phyloP scores from a whole-genome alignment of 2,329 filamentous ascomycete genomes.

The Pseudogymnoascus sp. region DNA sequence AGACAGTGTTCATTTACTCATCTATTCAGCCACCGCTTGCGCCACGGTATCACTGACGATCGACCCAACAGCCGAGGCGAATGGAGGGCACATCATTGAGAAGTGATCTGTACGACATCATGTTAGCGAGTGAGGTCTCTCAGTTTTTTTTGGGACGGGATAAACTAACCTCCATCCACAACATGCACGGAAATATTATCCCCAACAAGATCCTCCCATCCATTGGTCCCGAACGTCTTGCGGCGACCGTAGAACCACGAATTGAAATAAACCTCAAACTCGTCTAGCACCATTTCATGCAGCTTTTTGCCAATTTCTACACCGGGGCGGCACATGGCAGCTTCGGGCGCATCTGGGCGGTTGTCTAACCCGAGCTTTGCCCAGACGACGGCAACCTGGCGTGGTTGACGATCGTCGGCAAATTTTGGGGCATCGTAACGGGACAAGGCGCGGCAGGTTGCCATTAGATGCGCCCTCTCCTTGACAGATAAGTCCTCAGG shows the following conservation, averaged over 20 bases:
- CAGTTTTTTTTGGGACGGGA: not conserved
- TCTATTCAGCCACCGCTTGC: not conserved
- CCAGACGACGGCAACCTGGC: not conserved
- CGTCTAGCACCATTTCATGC: not conserved
- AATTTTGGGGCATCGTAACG: not conserved
- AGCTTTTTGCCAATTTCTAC: not conserved
- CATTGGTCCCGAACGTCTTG: not conserved
- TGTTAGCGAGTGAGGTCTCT: not conserved
- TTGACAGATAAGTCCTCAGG: not conserved
- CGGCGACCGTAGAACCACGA: not conserved
- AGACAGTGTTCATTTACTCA: not conserved
- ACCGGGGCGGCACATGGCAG: not conserved
- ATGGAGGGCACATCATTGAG: not conserved
- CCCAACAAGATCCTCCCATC: not conserved
- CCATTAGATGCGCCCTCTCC: not conserved
- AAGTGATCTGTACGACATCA: not conserved
- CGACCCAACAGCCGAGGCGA: not conserved
- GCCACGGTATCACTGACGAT: not conserved
- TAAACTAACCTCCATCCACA: not conserved
- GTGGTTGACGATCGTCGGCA: not conserved
- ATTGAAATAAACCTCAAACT: not conserved
- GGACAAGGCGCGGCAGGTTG: not conserved
- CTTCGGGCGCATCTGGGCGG: not conserved
- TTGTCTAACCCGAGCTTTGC: not conserved
- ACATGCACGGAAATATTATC: constrained; percentile 1